Base-by-base conservation (phyloP, 1,139 yeast species). In the Suhomyces maxii region DNA sequence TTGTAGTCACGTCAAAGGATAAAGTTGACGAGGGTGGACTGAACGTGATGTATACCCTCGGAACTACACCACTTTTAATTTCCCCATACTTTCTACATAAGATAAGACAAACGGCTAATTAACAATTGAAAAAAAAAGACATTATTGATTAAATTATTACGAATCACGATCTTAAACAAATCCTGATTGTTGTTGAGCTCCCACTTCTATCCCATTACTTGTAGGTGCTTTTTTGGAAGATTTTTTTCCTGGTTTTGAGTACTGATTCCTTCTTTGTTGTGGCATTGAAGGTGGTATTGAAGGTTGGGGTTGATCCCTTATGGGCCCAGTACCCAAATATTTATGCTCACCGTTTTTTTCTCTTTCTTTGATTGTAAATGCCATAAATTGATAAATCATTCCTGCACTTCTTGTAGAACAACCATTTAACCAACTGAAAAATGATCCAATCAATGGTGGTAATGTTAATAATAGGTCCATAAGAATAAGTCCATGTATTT, bases 351-450 rank as follows among this genome's bases (percentile, higher is more conserved):
- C 54, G 36, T 57, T 58, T 37, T 60, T 54, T 12, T 60, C 55
- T 37, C 52, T 59, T 40, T 68, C 67, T 32, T 69, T 54, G 0
- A 76, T 72, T 46, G 69, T 55, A 42, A 69, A 65, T n/a, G 65
- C 63, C 42, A 81, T 60, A 49, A 69, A 72, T 26, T 73, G 76
- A 61, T 83, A 89, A 7, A 89, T 74, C 57, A 88, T 58, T 0
- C 90, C 89, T 0, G 96, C 95, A 64, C 90, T 91, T 57, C 96
- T 71, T 0, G 97, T 87, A n/a, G 95, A 87, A 59, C 96, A 87
- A 1, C 84, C 87, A 62, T 88, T 81, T 63, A 91, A 53, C 90
- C 96, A 91, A 11, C 88, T 73, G 49, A 89, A 79, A 40, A 89
- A 66, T 3, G 83, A 73, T 1, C 98, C 97, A 34, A 90, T 65